Evolutionary conservation across 78 protist species (phyloP), one percentile per base, ranked within the genome.

Genomic region (Chrysochromulina parva): DNA sequence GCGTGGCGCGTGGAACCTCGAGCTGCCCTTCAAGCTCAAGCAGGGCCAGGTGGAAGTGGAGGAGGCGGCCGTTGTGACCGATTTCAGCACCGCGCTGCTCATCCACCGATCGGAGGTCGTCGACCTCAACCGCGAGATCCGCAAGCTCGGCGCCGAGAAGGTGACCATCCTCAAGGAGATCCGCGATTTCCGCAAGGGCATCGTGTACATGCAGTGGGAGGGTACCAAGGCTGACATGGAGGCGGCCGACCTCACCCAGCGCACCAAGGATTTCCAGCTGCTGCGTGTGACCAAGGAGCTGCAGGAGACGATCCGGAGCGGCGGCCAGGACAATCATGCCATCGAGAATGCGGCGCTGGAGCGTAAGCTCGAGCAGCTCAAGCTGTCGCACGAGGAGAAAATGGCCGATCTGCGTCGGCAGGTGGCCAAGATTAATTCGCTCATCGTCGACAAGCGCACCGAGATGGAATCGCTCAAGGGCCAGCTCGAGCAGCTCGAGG

Each of bases 21-120:
- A 91, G 48, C 17, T 89, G 10, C 88, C 92, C 76, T 26, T 62
- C 86, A 81, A 65, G 74, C 74, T 94, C 55, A 69, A 67, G 67
- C 96, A 94, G 48, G 96, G 96, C 54, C 94, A 94, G 88, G 69
- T 94, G 48, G 96, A 94, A 26, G 96, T 94, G 19, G 96, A 92
- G 11, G 92, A 94, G n/a, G 90, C 89, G 3, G 91, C 92, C 9
- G 96, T 94, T 3, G 92, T 89, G 38, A 92, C 94, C 16, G 93
- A 91, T 82, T 92, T 90, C 80, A 80, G 52, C 24, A 90, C 92
- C 55, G 88, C 71, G 20, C 65, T 90, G 22, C 85, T 92, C 62
- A 82, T 94, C 84, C 90, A 24, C 20, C 47, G 48, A 22, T 1
- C 54, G 0, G 47, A 2, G 7, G 85, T 94, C 55, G 54, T 55